Conservation (phyloP, 2,329 filamentous ascomycete genomes). For the Bisporella sp. region DNA sequence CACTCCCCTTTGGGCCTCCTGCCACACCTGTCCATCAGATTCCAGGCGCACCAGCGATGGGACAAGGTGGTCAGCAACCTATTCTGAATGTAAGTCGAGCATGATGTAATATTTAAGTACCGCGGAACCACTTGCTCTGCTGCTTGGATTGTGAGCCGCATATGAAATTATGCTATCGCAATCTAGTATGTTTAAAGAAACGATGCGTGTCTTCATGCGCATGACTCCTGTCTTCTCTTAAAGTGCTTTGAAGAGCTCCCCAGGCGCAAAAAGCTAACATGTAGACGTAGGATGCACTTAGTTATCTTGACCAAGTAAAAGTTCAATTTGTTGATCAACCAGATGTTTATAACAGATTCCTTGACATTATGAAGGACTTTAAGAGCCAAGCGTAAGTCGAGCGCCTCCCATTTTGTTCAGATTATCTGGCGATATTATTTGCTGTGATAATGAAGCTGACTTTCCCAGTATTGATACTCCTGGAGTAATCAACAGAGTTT, state of each 20-base stretch:
- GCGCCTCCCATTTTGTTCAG: not conserved
- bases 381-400: constrained; percentile 83
- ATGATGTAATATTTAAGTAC: too few species aligned
- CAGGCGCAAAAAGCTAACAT: constrained; percentile 5
- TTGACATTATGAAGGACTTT: constrained; percentile 99
- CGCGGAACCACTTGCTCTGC: too few species aligned
- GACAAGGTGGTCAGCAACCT: constrained; percentile 70
- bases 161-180: too few species aligned
- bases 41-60: constrained; percentile 43
- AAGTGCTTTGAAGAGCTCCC: too few species aligned
- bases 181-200: too few species aligned
- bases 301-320: constrained; percentile 97
- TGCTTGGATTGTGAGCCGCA: too few species aligned
- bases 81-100: constrained; percentile 59
- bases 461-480: constrained; percentile 77
- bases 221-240: too few species aligned
- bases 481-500: constrained; percentile 93
- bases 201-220: too few species aligned
- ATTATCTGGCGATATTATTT: not conserved
- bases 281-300: constrained; percentile 63
- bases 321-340: constrained; percentile 95
- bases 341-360: constrained; percentile 92
- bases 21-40: constrained; percentile 26
- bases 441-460: constrained; percentile 21
- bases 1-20: constrained; percentile 47